Base-by-base conservation (phyloP, 345 rosid species). In the Erodium maritimum region DNA sequence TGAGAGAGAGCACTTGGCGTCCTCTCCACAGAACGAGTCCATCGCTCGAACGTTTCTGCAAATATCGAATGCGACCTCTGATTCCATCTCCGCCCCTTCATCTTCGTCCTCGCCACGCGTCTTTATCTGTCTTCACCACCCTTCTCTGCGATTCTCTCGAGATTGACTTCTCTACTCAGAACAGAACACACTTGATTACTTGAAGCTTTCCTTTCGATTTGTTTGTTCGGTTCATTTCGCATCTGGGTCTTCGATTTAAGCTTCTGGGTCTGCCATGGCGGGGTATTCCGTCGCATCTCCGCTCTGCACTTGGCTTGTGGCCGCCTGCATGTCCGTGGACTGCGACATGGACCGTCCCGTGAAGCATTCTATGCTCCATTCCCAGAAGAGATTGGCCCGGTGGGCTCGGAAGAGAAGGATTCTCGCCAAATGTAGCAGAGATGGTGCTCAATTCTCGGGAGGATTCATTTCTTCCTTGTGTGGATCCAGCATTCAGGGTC, bases 301-400 rank as follows among this genome's bases (percentile, higher is more conserved):
- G 59, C 55, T 87, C 50, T 87, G 97, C 81, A 82, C 97, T 55
- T 90, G 97, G 88, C 68, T 90, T 19, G 80, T 84, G 61, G 90
- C 93, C 4, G 80, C 95, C 60, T 90, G 88, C 90, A 83, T 90
- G 90, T 82, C 91, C 42, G 71, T 77, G 80, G 46, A 81, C 60
- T 73, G 75, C 76, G 69, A 63, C 21, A 51, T 65, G 68, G 82
- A 71, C 62, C 75, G 60, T 19, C 46, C 55, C 70, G 58, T 61
- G 67, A 58, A 19, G 42, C 34, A 68, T 42, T 58, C 71, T 51
- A 74, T 76, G 52, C 66, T 18, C 1, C 6, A 13, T 17, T 59
- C 33, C 42, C 46, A 71, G 42, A 66, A 70, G 67, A 56, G 80
- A n/a, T n/a, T n/a, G n/a, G n/a, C n/a, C n/a, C n/a, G n/a, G n/a